Evolutionary conservation across 345 rosid species (phyloP).

Genomic region (Eucalyptus tenuipes): DNA sequence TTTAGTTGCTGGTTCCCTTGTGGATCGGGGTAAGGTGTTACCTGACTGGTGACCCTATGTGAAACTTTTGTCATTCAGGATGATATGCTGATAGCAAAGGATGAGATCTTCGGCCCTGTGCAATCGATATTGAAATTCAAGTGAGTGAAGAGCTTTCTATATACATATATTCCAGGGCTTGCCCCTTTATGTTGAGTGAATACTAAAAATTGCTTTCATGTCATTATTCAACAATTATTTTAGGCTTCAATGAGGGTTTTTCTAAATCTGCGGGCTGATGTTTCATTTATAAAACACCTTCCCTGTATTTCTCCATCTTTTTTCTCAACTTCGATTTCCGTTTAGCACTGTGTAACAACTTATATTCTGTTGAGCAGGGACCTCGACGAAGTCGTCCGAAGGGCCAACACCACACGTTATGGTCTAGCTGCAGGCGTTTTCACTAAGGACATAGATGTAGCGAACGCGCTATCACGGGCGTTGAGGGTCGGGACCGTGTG

Average conservation of each 20-base stretch:
- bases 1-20: neutral
- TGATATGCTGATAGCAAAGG: conserved; percentile 83
- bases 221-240: neutral
- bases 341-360: neutral
- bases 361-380: conserved; percentile 27
- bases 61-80: conserved; percentile 27
- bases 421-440: conserved; percentile 95
- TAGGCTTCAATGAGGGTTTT: neutral
- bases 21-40: neutral
- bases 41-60: neutral
- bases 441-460: conserved; percentile 55
- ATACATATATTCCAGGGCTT: neutral
- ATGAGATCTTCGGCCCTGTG: conserved; percentile 97
- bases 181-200: neutral
- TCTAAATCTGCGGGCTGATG: neutral
- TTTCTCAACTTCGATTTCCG: neutral
- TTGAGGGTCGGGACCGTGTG: conserved; percentile 77
- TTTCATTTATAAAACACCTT: neutral
- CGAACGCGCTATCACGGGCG: conserved; percentile 64
- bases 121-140: conserved; percentile 92
- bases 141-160: conserved; percentile 18
- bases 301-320: neutral
- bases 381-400: conserved; percentile 50
- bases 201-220: neutral
- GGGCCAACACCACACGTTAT: conserved; percentile 55